Conservation (phyloP, 2,329 filamentous ascomycete genomes). For the Alternaria postmessia region DNA sequence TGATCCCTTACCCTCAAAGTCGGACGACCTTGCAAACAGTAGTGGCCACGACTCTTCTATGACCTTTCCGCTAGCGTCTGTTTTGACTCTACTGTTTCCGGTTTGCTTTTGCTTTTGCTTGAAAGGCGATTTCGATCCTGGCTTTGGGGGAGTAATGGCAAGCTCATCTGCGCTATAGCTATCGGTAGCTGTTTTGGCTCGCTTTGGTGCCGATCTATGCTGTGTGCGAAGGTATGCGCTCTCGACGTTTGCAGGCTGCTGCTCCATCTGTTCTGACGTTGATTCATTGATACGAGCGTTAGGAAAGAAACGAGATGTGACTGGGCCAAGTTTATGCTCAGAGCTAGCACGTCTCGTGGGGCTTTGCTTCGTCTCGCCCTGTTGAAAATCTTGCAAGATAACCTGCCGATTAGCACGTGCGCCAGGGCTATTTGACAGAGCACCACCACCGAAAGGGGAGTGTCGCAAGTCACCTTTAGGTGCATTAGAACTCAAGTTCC, state of each 20-base stretch:
- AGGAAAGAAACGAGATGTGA: slow-evolving; percentile 24
- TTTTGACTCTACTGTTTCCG: slow-evolving; percentile 6
- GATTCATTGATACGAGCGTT: slow-evolving; percentile 36
- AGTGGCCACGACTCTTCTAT: slow-evolving; percentile 23
- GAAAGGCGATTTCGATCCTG: not conserved
- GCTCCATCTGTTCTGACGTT: slow-evolving; percentile 10
- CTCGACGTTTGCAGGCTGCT: not conserved
- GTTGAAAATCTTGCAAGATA: slow-evolving; percentile 19
- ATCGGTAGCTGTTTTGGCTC: not conserved
- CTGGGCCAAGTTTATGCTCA: not conserved
- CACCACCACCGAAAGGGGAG: slow-evolving; percentile 9
- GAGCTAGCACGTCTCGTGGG: not conserved
- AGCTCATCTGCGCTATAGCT: slow-evolving; percentile 32
- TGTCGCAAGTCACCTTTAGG: not conserved
- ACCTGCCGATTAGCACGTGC: slow-evolving; percentile 1
- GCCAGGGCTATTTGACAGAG: slow-evolving; percentile 1
- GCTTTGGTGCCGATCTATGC: slow-evolving; percentile 17
- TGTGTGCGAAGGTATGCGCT: slow-evolving; percentile 19
- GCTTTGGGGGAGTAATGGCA: slow-evolving; percentile 10
- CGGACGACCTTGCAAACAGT: slow-evolving; percentile 26
- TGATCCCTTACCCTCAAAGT: slow-evolving; percentile 4
- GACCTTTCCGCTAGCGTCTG: not conserved
- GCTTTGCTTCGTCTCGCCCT: slow-evolving; percentile 18
- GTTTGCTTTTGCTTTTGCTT: slow-evolving; percentile 8
- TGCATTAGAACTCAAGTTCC: slow-evolving; percentile 4